Evolutionary conservation across 116 monocot genomes (phyloP), one percentile per base, ranked within the genome.

Genomic region (Phalaenopsis hybrid): DNA sequence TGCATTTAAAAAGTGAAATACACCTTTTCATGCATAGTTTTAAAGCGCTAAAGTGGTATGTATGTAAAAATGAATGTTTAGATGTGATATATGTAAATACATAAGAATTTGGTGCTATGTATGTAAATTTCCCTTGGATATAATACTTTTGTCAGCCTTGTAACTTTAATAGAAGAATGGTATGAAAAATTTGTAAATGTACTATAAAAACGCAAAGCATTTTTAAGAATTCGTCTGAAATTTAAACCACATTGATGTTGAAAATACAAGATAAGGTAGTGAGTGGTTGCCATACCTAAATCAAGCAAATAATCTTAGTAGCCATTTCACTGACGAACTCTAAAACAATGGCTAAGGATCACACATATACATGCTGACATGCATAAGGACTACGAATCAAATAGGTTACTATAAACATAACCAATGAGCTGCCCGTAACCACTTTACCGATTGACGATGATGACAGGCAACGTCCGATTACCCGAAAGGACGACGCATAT

Each of bases 401-500:
- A 67, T 9, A 8, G 67, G 55, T 15, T 15, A 13, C 55, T 55
- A 9, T 65, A 67, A 23, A 23, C 23, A 65, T 9, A 67, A 67
- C 28, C 23, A 67, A 23, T 10, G 25, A 67, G 3, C 3, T 25
- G 28, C 8, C 48, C 48, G 55, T 13, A 72, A 15, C 37, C 10
- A 72, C 72, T 34, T 72, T 52, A 77, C 77, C 77, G 51, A 52
- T 10, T 77, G 18, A 50, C n/a, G 77, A 77, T 21, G 77, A 50
- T 28, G 77, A 77, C 4, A 28, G 51, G 51, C 28, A 77, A 31
- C 77, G 51, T 8, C 51, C 23, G 41, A 51, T 77, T 31, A 77
- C 52, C 77, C 13, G 77, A 77, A 77, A 77, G 2, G 51, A 49
- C 3, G 25, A 75, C n/a, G 75, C 77, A 41, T 5, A 44, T 50